Evolutionary conservation across 2,329 filamentous ascomycete genomes (phyloP).

Genomic region (Xylariaceae sp.): DNA sequence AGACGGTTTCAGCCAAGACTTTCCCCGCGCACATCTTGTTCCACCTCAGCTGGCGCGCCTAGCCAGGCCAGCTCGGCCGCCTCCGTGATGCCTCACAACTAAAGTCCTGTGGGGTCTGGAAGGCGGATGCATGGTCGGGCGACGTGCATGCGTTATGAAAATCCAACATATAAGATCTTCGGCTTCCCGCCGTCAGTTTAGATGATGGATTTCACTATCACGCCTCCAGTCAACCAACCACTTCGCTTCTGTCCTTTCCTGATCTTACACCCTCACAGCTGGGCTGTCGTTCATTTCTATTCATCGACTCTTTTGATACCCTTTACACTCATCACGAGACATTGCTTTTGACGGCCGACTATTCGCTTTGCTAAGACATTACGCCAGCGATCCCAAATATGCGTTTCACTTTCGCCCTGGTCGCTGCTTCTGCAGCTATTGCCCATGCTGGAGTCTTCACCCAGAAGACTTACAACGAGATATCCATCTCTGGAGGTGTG

Average conservation of each 20-base stretch:
- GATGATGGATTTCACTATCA: background rate
- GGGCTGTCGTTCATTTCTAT: constrained; percentile 22
- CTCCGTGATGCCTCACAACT: constrained; percentile 3
- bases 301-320: constrained; percentile 10
- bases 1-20: constrained; percentile 6
- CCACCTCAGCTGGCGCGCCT: constrained; percentile 2
- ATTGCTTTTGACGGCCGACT: constrained; percentile 1
- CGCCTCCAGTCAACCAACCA: constrained; percentile 7
- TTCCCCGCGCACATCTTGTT: background rate
- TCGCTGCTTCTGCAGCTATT: constrained; percentile 14
- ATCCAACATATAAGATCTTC: constrained; percentile 18
- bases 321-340: constrained; percentile 1
- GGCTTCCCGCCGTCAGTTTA: constrained; percentile 4
- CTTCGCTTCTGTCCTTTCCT: constrained; percentile 3
- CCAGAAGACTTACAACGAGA: constrained; percentile 31
- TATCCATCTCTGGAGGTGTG: constrained; percentile 39
- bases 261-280: constrained; percentile 15
- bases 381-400: constrained; percentile 14
- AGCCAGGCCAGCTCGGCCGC: constrained; percentile 2
- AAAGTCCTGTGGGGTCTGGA: background rate
- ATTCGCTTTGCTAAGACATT: constrained; percentile 2
- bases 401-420: constrained; percentile 20
- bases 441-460: constrained; percentile 19
- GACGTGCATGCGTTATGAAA: constrained; percentile 12
- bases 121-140: constrained; percentile 4